phyloP scores from a whole-genome alignment of 495 filamentous ascomycete genomes.

The Penicillium salamii region DNA sequence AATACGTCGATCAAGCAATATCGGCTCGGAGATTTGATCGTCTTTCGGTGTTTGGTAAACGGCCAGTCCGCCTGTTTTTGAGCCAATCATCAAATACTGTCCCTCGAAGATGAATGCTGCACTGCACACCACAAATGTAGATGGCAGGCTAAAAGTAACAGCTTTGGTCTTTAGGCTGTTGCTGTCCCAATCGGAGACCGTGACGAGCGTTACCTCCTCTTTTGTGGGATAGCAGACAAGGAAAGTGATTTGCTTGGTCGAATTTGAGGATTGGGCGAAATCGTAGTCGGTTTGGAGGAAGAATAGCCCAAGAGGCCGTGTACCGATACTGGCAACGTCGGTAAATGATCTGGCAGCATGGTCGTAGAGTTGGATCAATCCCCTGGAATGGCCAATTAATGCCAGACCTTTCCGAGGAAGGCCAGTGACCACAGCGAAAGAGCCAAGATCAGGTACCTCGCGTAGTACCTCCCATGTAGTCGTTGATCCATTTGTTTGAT shows the following conservation, averaged over 20 bases:
- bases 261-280: neutral
- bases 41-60: conserved; percentile 41
- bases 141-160: conserved; percentile 27
- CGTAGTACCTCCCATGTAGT: conserved; percentile 33
- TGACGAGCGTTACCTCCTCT: conserved; percentile 32
- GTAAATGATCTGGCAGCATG: conserved; percentile 29
- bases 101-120: conserved; percentile 35
- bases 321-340: conserved; percentile 19
- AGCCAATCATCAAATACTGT: conserved; percentile 63
- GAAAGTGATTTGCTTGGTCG: conserved; percentile 16
- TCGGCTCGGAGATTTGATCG: conserved; percentile 17
- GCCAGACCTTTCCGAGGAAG: conserved; percentile 31
- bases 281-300: conserved; percentile 18
- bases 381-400: conserved; percentile 33
- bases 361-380: conserved; percentile 34
- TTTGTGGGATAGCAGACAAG: conserved; percentile 28
- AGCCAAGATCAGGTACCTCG: conserved; percentile 29
- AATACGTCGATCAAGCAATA: conserved; percentile 28
- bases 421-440: conserved; percentile 27
- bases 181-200: conserved; percentile 14
- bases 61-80: conserved; percentile 58
- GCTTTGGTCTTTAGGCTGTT: conserved; percentile 17
- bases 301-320: conserved; percentile 25
- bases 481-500: conserved; percentile 7
- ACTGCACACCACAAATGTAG: conserved; percentile 35